Percentiles rank a stretch among this genome's conserved stretches.
phyloP scores from a whole-genome alignment of 1,139 yeast genomes.

The Saccharomyces hybrid region DNA sequence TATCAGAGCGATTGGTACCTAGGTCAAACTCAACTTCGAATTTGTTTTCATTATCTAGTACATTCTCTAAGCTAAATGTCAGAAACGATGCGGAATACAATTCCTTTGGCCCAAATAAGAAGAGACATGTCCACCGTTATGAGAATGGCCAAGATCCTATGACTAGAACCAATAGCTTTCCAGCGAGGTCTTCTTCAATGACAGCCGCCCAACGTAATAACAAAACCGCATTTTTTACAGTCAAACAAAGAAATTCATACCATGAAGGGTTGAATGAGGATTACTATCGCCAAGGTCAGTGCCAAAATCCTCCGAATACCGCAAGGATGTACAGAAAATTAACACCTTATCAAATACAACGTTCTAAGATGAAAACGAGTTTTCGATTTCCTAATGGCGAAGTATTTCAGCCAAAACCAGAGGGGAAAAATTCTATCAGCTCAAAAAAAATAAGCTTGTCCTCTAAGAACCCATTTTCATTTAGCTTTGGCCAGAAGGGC shows the following conservation, averaged over 20 bases:
- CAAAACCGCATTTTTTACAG: neutral
- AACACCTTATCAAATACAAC: neutral
- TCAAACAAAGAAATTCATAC: neutral
- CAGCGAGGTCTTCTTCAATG: neutral
- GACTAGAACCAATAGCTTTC: neutral
- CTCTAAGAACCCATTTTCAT: too few species aligned
- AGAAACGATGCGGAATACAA: neutral
- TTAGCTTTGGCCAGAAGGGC: neutral
- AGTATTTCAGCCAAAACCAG: neutral
- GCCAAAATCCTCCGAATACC: neutral
- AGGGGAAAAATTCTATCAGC: neutral
- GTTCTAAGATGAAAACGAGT: neutral
- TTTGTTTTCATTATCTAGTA: slow-evolving; percentile 19
- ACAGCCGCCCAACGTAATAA: neutral
- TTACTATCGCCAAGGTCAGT: neutral
- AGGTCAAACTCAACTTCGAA: slow-evolving; percentile 9
- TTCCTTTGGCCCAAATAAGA: neutral
- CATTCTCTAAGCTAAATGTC: neutral
- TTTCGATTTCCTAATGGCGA: neutral
- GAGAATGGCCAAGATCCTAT: neutral
- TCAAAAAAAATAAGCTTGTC: too few species aligned
- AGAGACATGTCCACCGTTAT: neutral
- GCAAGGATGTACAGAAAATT: neutral
- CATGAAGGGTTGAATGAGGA: neutral
- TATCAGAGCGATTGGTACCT: slow-evolving; percentile 1